phyloP scores from a whole-genome alignment of 306 rosid species.

The Vicia sativa region DNA sequence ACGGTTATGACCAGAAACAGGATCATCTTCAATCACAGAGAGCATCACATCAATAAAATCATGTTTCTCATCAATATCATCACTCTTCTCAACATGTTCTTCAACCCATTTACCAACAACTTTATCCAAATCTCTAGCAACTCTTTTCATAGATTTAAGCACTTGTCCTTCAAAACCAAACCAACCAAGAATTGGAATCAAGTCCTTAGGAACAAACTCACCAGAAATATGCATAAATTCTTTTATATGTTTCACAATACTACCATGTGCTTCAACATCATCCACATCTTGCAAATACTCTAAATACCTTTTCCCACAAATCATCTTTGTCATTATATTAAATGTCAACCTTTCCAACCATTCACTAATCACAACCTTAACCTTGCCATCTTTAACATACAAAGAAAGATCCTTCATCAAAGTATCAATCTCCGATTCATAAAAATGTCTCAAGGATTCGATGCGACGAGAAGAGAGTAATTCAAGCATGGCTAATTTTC shows the following conservation, averaged over 20 bases:
- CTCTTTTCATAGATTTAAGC: constrained; percentile 50
- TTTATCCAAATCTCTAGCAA: constrained; percentile 51
- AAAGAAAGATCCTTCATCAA: constrained; percentile 37
- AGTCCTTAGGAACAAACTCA: constrained; percentile 47
- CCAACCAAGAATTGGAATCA: constrained; percentile 58
- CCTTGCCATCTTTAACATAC: background rate
- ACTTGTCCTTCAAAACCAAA: constrained; percentile 38
- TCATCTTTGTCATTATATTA: constrained; percentile 46
- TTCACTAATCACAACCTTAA: constrained; percentile 47
- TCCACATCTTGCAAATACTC: constrained; percentile 39
- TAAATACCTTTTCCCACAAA: constrained; percentile 60
- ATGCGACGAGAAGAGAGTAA: constrained; percentile 53
- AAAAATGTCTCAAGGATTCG: constrained; percentile 37
- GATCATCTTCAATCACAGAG: constrained; percentile 47
- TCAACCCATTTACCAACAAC: constrained; percentile 54
- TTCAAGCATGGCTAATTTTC: constrained; percentile 50
- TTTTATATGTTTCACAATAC: constrained; percentile 46
- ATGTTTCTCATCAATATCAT: constrained; percentile 32
- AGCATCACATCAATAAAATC: constrained; percentile 64
- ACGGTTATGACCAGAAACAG: constrained; percentile 39
- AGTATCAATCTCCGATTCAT: constrained; percentile 39
- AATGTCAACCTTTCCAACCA: constrained; percentile 51
- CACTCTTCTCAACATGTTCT: constrained; percentile 40
- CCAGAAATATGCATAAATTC: constrained; percentile 55
- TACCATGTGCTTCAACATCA: constrained; percentile 48